Percentiles rank a stretch among this genome's conserved stretches.
Conservation (phyloP, 2,329 filamentous ascomycete species). For the Penicillium sp. region DNA sequence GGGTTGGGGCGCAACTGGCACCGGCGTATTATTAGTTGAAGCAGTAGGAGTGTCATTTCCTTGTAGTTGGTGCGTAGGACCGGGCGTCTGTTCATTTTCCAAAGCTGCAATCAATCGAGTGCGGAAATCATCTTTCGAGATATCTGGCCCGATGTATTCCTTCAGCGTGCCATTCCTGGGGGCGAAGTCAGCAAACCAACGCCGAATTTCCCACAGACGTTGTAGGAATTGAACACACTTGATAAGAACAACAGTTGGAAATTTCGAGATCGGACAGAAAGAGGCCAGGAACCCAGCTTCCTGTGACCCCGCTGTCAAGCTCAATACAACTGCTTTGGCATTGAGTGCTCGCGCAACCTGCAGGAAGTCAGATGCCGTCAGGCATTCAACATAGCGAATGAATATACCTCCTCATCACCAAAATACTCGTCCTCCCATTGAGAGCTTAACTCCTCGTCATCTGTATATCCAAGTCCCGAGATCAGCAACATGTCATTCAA, state of each 20-base stretch:
- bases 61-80: slow-evolving; percentile 3
- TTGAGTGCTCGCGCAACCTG: slow-evolving; percentile 58
- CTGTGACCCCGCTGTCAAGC: slow-evolving; percentile 67
- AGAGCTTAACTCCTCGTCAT: slow-evolving; percentile 65
- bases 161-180: slow-evolving; percentile 68
- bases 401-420: slow-evolving; percentile 52
- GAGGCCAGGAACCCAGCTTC: slow-evolving; percentile 79
- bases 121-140: slow-evolving; percentile 64
- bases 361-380: slow-evolving; percentile 6
- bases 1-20: slow-evolving; percentile 14
- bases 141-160: slow-evolving; percentile 68
- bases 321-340: slow-evolving; percentile 65
- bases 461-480: slow-evolving; percentile 41
- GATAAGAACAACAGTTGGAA: slow-evolving; percentile 78
- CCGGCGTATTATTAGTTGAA: slow-evolving; percentile 4
- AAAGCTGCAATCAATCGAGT: slow-evolving; percentile 51
- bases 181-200: slow-evolving; percentile 11
- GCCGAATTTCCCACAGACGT: not conserved
- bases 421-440: slow-evolving; percentile 69
- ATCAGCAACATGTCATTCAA: slow-evolving; percentile 8
- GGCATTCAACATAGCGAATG: not conserved
- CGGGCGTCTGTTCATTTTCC: slow-evolving; percentile 17
- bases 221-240: slow-evolving; percentile 48
- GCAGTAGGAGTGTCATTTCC: not conserved
- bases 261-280: slow-evolving; percentile 74